Conservation (phyloP, 192 early-diverging fungal species). For the Entomortierella beljakovae region DNA sequence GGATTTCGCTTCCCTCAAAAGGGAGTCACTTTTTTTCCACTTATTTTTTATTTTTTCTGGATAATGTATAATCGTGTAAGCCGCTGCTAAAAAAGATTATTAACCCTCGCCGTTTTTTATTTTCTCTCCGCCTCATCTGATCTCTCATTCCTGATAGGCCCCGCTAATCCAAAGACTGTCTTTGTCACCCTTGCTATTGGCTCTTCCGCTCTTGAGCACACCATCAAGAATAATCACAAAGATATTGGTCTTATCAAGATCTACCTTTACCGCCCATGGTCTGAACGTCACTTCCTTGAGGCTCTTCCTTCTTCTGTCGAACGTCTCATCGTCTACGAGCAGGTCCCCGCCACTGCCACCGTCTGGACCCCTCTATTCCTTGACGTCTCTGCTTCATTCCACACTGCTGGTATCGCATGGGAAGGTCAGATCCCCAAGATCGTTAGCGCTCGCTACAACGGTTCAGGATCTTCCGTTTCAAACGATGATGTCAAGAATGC, state of each 20-base stretch:
- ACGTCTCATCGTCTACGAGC: conserved; percentile 73
- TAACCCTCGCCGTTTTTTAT: background rate
- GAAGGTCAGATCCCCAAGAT: conserved; percentile 54
- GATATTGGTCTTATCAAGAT: conserved; percentile 81
- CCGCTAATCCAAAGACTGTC: conserved; percentile 73
- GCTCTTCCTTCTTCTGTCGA: conserved; percentile 73
- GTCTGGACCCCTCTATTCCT: conserved; percentile 87
- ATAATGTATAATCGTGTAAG: too few relatives aligned
- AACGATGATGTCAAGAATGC: conserved; percentile 18
- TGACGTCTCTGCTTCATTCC: conserved; percentile 82
- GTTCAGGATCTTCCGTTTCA: conserved; percentile 31
- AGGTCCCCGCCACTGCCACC: conserved; percentile 66
- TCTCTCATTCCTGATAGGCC: conserved; percentile 48
- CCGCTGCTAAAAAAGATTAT: too few relatives aligned
- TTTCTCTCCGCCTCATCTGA: conserved; percentile 3
- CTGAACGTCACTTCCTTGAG: conserved; percentile 62
- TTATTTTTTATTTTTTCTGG: too few relatives aligned
- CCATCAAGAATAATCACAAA: conserved; percentile 37
- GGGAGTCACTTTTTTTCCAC: background rate
- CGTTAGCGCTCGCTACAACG: conserved; percentile 62
- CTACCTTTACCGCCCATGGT: conserved; percentile 84
- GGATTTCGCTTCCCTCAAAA: conserved; percentile 27
- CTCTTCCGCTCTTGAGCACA: conserved; percentile 60
- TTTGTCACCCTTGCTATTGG: conserved; percentile 82
- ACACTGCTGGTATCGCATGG: conserved; percentile 62